phyloP scores from a whole-genome alignment of 2,329 filamentous ascomycete genomes.

The Venturia pyrina region DNA sequence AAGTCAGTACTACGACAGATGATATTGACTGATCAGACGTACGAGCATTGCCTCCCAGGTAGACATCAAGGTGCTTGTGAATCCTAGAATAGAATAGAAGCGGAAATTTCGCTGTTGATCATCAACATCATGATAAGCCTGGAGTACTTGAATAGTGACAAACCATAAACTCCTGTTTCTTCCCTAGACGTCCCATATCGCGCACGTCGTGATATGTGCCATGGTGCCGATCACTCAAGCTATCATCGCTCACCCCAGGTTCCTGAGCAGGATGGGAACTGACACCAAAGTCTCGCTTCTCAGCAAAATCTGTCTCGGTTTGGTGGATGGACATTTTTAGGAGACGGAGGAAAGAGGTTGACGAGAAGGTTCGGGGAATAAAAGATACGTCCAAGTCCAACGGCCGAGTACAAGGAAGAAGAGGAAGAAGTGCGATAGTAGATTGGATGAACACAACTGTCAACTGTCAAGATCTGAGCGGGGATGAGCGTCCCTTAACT shows the following conservation, averaged over 20 bases:
- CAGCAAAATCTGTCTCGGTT: not conserved
- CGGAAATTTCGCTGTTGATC: conserved; percentile 13
- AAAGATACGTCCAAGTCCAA: not conserved
- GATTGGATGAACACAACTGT: not conserved
- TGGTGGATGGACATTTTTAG: not conserved
- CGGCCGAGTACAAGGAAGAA: not conserved
- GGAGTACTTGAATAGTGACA: not conserved
- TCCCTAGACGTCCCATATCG: conserved; percentile 12
- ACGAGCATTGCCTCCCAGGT: conserved; percentile 13
- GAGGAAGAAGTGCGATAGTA: not conserved
- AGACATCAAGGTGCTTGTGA: conserved; percentile 12
- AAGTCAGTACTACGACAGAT: not conserved
- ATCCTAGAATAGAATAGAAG: conserved; percentile 13
- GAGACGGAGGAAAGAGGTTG: too few species aligned
- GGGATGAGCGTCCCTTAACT: not conserved
- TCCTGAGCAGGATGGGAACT: not conserved
- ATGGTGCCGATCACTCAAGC: conserved; percentile 8
- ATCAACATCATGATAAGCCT: not conserved
- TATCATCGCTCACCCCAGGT: conserved; percentile 9
- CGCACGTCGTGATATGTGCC: conserved; percentile 11
- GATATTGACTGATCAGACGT: not conserved
- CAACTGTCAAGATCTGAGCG: not conserved
- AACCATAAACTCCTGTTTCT: conserved; percentile 13
- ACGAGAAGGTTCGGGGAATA: not conserved
- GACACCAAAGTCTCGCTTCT: conserved; percentile 8